Base-by-base conservation (phyloP, 2,329 filamentous ascomycete genomes). In the Apiospora pterosperma region DNA sequence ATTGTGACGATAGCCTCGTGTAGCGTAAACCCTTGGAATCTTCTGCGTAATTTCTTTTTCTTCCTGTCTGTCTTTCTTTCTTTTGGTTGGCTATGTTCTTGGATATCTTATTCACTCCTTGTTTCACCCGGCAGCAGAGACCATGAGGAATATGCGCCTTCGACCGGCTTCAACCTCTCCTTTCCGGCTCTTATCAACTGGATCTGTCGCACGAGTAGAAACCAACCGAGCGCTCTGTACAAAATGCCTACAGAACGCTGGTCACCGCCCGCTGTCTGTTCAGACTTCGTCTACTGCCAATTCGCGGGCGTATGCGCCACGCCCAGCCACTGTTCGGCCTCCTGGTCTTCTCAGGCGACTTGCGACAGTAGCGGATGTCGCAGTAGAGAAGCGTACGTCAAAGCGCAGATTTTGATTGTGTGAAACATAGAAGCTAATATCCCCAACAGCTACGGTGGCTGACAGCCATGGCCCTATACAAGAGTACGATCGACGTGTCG, bases 401-500 rank as follows among this genome's bases (percentile, higher is more conserved):
- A 55, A 55, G 48, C 28, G 48, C 28, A 19, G 14, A 21, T 16
- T 55, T 34, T 28, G n/a, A 3, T 39, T 36, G 58, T 11, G 12
- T 19, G 16, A 58, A 16, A 28, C 31, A 16, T 28, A 48, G 14
- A 31, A 42, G 21, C 44, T 55, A 28, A 52, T 31, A 34, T 48
- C 31, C 36, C 31, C 21, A 23, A 38, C 36, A 60, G 41, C 62
- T 38, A 41, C 31, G 19, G 36, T n/a, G 44, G 8, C 38, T 36
- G 59, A 59, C 25, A 39, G 52, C 59, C 61, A 62, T 25, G 94
- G 94, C 0, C 96, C 96, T 2, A 84, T 98, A 73, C 85, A 89
- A 68, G 95, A 98, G 77, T 99, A 99, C 77, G 91, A 97, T 76
- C 83, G 85, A 66, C 87, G 95, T 59, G 94, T 99, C 10, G 82